Base-by-base conservation (phyloP, 495 filamentous ascomycete species). In the Opeltia flavorubescens region DNA sequence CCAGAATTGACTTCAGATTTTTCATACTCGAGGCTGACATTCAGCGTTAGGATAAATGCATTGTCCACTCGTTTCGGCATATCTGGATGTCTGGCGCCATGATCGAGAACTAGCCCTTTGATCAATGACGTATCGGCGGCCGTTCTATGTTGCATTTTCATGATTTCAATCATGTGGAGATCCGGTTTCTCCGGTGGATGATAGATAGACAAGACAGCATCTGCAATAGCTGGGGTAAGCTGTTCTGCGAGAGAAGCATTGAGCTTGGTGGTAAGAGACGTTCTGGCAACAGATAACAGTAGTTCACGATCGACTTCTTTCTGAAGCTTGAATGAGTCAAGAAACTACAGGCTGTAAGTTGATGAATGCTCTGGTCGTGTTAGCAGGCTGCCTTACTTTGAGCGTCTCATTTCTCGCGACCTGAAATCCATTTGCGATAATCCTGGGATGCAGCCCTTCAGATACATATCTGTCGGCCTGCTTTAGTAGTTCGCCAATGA, bases 71-170 rank as follows among this genome's bases (percentile, higher is more conserved):
- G 72, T 71, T 94, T 95, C 4, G 91, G 86, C 91, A 99, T 99
- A 58, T 99, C 91, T 3, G 91, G 91, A 61, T 99, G 91, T 58
- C 91, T 76, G 4, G 91, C 91, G 54, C 91, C 91, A 63, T 99
- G 91, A 51, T 99, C 91, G 48, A 99, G 68, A 5, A 86, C 91
- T 27, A 99, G 74, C 45, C 91, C 91, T 50, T 81, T 78, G 59
- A 99, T 94, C 34, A 99, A 78, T 57, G 94, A 87, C 23, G 91
- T 99, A 62, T 99, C 91, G 9, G 91, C 84, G 39, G 91, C 89
- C 30, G 83, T 84, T 47, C 89, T 86, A 68, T 99, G 91, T 63
- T 96, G 91, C 91, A 99, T 99, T 60, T 93, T 95, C 93, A 96
- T 96, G 54, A 99, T 95, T 66, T 99, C 91, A 52, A 99, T 74